Percentiles rank a stretch among this genome's conserved stretches.
Conservation (phyloP, 805 yeast genomes). For the Lachancea lanzarotensis region DNA sequence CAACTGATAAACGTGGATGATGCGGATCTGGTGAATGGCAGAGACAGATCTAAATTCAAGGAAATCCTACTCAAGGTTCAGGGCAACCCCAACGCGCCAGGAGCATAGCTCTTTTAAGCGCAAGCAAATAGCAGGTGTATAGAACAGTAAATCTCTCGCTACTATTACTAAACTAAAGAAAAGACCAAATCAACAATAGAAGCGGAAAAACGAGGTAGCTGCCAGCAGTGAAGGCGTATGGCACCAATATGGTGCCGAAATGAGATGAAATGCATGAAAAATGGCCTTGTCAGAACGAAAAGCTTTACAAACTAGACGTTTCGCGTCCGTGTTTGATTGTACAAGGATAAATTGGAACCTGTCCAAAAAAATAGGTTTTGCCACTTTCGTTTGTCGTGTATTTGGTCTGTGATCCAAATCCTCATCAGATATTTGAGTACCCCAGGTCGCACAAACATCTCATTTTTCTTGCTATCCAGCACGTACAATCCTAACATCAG, state of each 20-base stretch:
- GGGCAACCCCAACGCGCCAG: constrained; percentile 68
- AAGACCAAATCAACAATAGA: not conserved
- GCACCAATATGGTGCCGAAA: not conserved
- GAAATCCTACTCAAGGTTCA: constrained; percentile 57
- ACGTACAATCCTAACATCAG: constrained; percentile 19
- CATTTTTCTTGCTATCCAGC: constrained; percentile 14
- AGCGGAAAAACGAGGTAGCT: too few species aligned
- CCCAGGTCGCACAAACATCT: constrained; percentile 20
- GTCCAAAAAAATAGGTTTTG: constrained; percentile 12
- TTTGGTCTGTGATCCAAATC: constrained; percentile 6
- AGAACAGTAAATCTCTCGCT: not conserved
- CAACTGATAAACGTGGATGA: constrained; percentile 40
- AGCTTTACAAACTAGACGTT: too few species aligned
- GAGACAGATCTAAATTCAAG: constrained; percentile 67
- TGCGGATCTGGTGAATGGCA: constrained; percentile 39
- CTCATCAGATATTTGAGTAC: constrained; percentile 17
- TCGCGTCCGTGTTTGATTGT: not conserved
- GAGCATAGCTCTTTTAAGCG: constrained; percentile 38
- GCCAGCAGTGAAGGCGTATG: not conserved
- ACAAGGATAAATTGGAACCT: constrained; percentile 14
- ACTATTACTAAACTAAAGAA: not conserved
- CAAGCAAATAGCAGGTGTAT: too few species aligned
- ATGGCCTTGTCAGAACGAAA: not conserved
- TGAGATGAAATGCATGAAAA: not conserved
- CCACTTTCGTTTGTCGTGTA: constrained; percentile 1